A percentile compares a stretch with the other conserved stretches of the same genome.
Evolutionary conservation across 768 basidiomycete species (phyloP).

Genomic region (Tephrocybe sp.): DNA sequence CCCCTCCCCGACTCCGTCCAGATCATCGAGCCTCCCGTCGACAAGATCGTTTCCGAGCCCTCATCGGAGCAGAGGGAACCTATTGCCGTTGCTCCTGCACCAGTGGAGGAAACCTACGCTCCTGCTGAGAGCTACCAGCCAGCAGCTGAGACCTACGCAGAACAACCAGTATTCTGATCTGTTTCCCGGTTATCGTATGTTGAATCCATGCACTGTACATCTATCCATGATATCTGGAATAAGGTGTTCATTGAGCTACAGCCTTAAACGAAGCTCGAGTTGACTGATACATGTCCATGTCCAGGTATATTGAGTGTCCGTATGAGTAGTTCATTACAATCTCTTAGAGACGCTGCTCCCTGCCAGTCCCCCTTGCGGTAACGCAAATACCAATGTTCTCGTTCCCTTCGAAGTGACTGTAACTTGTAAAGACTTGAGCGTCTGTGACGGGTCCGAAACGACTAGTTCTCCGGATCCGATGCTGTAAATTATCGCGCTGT

Average conservation of each 20-base stretch:
- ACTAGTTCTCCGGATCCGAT: slow-evolving; percentile 41
- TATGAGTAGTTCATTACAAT: neutral
- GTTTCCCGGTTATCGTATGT: slow-evolving; percentile 12
- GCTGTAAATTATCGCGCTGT: slow-evolving; percentile 43
- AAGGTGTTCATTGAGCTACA: neutral
- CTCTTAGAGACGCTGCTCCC: slow-evolving; percentile 44
- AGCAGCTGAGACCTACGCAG: slow-evolving; percentile 30
- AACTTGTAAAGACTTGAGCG: slow-evolving; percentile 33
- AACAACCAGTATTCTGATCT: slow-evolving; percentile 61
- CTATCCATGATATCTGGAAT: neutral
- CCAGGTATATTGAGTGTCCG: too few species aligned
- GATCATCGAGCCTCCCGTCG: slow-evolving; percentile 84
- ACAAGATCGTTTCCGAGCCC: slow-evolving; percentile 88
- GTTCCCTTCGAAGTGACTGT: slow-evolving; percentile 27
- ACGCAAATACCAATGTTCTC: slow-evolving; percentile 32
- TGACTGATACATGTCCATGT: too few species aligned
- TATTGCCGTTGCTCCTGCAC: slow-evolving; percentile 46
- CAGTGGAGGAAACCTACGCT: slow-evolving; percentile 50
- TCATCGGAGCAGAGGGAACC: slow-evolving; percentile 87
- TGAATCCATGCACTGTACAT: slow-evolving; percentile 3
- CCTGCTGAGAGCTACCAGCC: slow-evolving; percentile 44
- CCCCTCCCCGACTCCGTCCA: slow-evolving; percentile 94
- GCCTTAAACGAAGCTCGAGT: too few species aligned
- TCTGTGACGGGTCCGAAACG: slow-evolving; percentile 68
- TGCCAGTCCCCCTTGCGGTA: slow-evolving; percentile 47